Conservation (phyloP, 2,329 filamentous ascomycete genomes). For the Hypoxylon sp. region DNA sequence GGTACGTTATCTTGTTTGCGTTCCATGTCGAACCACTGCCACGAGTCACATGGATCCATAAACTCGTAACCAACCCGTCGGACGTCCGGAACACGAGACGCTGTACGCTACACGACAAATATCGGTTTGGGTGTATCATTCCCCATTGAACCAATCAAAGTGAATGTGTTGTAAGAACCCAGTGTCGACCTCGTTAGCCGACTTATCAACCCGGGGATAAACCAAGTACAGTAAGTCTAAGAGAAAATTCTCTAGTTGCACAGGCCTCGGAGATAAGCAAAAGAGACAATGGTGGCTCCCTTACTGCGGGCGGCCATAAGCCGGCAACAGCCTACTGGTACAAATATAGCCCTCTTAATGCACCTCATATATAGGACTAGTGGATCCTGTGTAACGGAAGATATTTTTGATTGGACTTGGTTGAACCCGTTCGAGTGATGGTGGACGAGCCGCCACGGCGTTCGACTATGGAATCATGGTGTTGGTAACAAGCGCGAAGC, state of each 20-base stretch:
- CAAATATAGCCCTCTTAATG: background rate
- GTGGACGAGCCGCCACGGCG: slow-evolving; percentile 4
- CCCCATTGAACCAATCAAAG: slow-evolving; percentile 11
- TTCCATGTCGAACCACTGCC: background rate
- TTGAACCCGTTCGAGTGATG: slow-evolving; percentile 13
- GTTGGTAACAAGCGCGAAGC: slow-evolving; percentile 6
- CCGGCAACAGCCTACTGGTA: background rate
- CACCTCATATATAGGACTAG: slow-evolving; percentile 4
- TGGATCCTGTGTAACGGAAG: slow-evolving; percentile 21
- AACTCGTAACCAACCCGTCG: slow-evolving; percentile 6
- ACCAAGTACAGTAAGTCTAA: background rate
- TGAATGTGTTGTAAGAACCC: slow-evolving; percentile 10
- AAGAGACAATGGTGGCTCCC: background rate
- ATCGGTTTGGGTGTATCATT: slow-evolving; percentile 2
- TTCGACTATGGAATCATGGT: slow-evolving; percentile 12
- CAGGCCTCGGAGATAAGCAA: slow-evolving; percentile 15
- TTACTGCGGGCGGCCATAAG: slow-evolving; percentile 13
- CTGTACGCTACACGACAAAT: slow-evolving; percentile 6
- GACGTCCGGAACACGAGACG: slow-evolving; percentile 38
- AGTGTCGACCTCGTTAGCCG: slow-evolving; percentile 1
- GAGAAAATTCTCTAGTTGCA: background rate
- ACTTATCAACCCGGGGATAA: background rate
- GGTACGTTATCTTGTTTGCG: background rate
- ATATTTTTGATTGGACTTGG: slow-evolving; percentile 23
- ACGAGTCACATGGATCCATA: slow-evolving; percentile 4